Evolutionary conservation across 495 filamentous ascomycete species (phyloP), one percentile per base, ranked within the genome.

Genomic region (Extremus antarcticus): DNA sequence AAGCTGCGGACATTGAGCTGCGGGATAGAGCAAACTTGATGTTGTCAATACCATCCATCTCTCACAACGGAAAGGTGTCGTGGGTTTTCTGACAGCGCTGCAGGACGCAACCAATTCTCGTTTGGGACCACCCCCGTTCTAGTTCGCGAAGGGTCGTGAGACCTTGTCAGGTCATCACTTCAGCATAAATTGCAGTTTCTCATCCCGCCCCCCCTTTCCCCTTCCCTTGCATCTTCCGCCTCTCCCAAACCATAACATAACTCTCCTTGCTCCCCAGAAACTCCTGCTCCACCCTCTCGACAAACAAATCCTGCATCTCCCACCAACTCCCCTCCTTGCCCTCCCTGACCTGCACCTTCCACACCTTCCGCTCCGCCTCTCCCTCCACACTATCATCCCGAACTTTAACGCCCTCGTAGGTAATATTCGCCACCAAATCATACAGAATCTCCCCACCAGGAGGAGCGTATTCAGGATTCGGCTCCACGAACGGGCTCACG

Each of bases 241-340:
- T 77, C 76, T 98, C 92, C 92, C 92, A 98, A 51, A 98, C 81
- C 81, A 96, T 94, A 61, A 96, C 66, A 73, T 95, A 96, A 41
- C 82, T 88, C 76, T 98, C 92, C 25, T 88, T 86, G 1, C 91
- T 85, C 65, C 92, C 94, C 62, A 99, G 65, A 60, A 91, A 77
- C 74, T 97, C 91, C 57, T 76, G 84, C 63, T 87, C 82, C 16
- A 86, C 86, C 69, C 81, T 77, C 64, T 96, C 87, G 3, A 97
- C 90, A 68, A 85, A 95, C 65, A 99, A 61, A 70, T 99, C 94
- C 74, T 99, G 92, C 47, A 91, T 81, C 64, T 94, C 84, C 23
- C 88, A 78, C 92, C 92, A 99, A 68, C 70, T 65, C 55, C 75
- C 72, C 51, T 81, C 79, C 25, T 76, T 69, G 56, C 75, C 73